These are phyloP conservation scores for Sorghum bicolor DNA, from an alignment of 176 grass and related monocot species.

Conservation along the genomic window DNA sequence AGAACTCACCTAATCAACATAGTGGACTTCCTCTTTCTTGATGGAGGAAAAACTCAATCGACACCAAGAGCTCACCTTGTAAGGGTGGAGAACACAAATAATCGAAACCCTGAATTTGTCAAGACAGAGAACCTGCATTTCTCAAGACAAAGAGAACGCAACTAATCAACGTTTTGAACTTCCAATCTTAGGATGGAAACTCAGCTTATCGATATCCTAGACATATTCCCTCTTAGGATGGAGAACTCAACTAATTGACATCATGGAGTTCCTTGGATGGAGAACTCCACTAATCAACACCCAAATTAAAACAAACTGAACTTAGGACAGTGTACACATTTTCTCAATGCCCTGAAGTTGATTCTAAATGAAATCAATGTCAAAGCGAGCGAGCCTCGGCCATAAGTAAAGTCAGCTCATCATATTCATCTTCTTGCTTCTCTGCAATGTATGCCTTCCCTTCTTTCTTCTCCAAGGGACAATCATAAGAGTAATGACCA, in stretches of 20 bases:
- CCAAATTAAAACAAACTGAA: background rate
- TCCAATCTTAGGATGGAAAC: background rate
- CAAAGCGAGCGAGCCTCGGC: background rate
- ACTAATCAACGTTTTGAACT: background rate
- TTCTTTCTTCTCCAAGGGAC: background rate
- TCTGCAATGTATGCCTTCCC: background rate
- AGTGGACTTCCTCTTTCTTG: no score
- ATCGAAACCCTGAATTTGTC: background rate
- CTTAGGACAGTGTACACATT: background rate
- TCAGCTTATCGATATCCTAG: background rate
- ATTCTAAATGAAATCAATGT: background rate
- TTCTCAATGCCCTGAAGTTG: background rate
- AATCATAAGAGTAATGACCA: background rate
- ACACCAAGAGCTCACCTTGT: background rate
- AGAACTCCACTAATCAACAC: background rate
- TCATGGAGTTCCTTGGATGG: background rate
- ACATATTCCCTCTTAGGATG: background rate
- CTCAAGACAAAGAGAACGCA: background rate
- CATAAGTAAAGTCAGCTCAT: background rate
- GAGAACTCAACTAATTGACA: background rate
- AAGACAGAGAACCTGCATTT: background rate
- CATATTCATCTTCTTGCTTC: background rate
- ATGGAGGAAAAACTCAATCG: background rate
- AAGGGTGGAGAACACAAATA: background rate
- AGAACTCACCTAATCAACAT: no score